A percentile compares a stretch with the other conserved stretches of the same genome.
Conservation (phyloP, 2,329 filamentous ascomycete species). For the Pochonia chlamydosporia region DNA sequence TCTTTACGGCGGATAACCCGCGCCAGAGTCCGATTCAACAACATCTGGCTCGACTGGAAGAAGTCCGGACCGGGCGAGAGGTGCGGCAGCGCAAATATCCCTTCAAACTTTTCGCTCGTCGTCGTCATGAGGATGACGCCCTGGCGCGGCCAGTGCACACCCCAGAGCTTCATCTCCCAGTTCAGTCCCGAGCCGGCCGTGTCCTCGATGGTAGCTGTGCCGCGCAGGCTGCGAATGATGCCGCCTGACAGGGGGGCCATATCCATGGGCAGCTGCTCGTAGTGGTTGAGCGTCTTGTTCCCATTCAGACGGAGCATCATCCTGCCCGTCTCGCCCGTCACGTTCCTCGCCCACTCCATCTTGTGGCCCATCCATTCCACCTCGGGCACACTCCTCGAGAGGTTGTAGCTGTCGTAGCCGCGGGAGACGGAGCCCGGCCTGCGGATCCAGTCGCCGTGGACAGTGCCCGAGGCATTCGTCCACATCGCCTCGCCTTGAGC, state of each 20-base stretch:
- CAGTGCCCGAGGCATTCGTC: slow-evolving; percentile 70
- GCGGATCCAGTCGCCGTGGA: slow-evolving; percentile 71
- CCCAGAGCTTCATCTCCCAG: slow-evolving; percentile 75
- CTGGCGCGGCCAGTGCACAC: slow-evolving; percentile 78
- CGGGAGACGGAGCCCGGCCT: slow-evolving; percentile 41
- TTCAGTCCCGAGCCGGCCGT: slow-evolving; percentile 59
- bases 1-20: slow-evolving; percentile 62
- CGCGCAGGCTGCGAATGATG: slow-evolving; percentile 63
- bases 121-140: slow-evolving; percentile 79
- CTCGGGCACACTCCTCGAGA: slow-evolving; percentile 57
- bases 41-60: slow-evolving; percentile 50
- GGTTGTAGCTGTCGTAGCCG: slow-evolving; percentile 50
- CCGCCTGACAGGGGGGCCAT: slow-evolving; percentile 36
- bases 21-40: slow-evolving; percentile 70
- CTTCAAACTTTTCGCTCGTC: slow-evolving; percentile 90
- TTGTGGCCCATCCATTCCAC: slow-evolving; percentile 58
- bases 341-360: slow-evolving; percentile 68
- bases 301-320: slow-evolving; percentile 62
- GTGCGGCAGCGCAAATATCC: slow-evolving; percentile 84
- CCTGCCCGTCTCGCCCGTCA: slow-evolving; percentile 67
- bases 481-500: slow-evolving; percentile 50
- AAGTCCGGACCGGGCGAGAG: slow-evolving; percentile 57
- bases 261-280: slow-evolving; percentile 31
- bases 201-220: slow-evolving; percentile 67
- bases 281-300: slow-evolving; percentile 41